Percentiles rank a stretch among this genome's conserved stretches.
Evolutionary conservation across 2,329 filamentous ascomycete genomes (phyloP).

Genomic region (Colletotrichum tabaci): DNA sequence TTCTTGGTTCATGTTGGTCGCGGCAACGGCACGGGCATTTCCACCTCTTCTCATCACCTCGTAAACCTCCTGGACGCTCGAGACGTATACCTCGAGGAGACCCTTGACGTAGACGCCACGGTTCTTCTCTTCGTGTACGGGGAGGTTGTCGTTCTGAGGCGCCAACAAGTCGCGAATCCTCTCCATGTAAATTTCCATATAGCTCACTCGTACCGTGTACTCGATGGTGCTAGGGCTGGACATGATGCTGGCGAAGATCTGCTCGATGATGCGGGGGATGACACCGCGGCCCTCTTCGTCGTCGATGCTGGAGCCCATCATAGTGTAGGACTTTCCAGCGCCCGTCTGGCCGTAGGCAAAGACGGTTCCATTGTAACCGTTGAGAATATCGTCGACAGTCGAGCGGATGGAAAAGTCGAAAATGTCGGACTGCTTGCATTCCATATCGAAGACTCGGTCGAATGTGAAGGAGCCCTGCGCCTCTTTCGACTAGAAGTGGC

Average conservation of each 20-base stretch:
- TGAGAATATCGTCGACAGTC: conserved; percentile 97
- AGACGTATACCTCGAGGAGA: conserved; percentile 93
- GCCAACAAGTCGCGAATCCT: conserved; percentile 93
- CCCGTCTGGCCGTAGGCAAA: conserved; percentile 99
- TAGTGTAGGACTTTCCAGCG: conserved; percentile 98
- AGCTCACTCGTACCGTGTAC: conserved; percentile 98
- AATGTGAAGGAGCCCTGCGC: conserved; percentile 92
- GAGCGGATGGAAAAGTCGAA: conserved; percentile 98
- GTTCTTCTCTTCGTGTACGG: conserved; percentile 98
- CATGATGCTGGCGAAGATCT: conserved; percentile 97
- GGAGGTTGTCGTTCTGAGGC: conserved; percentile 95
- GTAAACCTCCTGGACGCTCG: conserved; percentile 95
- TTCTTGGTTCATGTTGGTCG: conserved; percentile 99
- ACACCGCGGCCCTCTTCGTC: conserved; percentile 91
- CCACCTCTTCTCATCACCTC: conserved; percentile 97
- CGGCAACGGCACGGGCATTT: conserved; percentile 88
- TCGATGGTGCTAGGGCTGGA: conserved; percentile 94
- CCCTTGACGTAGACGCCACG: conserved; percentile 97
- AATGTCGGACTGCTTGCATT: conserved; percentile 89
- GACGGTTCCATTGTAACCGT: conserved; percentile 99
- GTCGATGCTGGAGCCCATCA: conserved; percentile 97
- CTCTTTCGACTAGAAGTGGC: conserved; percentile 78
- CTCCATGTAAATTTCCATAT: conserved; percentile 99
- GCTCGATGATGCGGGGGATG: conserved; percentile 96
- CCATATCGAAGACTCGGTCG: conserved; percentile 97